Base-by-base conservation (phyloP, 2,329 filamentous ascomycete species). In the Diaporthe eres region DNA sequence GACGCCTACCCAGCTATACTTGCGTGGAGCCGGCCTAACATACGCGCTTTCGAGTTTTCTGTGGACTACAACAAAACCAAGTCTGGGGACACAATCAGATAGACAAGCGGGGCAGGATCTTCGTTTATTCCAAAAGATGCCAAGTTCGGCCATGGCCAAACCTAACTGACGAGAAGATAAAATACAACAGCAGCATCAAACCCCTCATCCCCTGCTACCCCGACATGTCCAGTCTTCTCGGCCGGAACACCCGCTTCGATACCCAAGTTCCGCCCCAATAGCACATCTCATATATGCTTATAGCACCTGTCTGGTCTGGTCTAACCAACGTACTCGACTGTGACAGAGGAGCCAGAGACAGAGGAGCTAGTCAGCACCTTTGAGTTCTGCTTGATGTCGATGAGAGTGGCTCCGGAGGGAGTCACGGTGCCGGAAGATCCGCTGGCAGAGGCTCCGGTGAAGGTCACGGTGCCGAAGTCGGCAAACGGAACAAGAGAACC, bases 351-450 rank as follows among this genome's bases (percentile, higher is more conserved):
- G 67, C 77, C 76, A 12, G 77, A 74, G 8, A 77, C 75, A 12
- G 75, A 77, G 75, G 78, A 80, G 44, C 49, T 61, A 5, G 81
- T 82, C 39, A 79, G 92, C 49, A 94, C 86, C 58, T 86, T 91
- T 84, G 94, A 91, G 84, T 94, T 88, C 82, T 93, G 92, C 25
- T 90, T 83, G 81, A 93, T 82, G 82, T 91, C 91, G 15, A 92
- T 94, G 55, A 95, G 85, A 82, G 95, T 95, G 77, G 92, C 85
- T 39, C 83, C 84, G 1, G 81, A 19, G 4, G 78, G 79, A 12
- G 85, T 81, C 34, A 84, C 81, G 25, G 82, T 82, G 68, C 75
- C 81, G 37, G 76, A 77, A 28, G 73, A 78, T 44, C 78, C 79
- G 7, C 80, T 82, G n/a, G 85, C 86, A 58, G 79, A 80, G 60